phyloP scores from a whole-genome alignment of 2,329 filamentous ascomycete genomes.

The Aspergillus aculeatinus region DNA sequence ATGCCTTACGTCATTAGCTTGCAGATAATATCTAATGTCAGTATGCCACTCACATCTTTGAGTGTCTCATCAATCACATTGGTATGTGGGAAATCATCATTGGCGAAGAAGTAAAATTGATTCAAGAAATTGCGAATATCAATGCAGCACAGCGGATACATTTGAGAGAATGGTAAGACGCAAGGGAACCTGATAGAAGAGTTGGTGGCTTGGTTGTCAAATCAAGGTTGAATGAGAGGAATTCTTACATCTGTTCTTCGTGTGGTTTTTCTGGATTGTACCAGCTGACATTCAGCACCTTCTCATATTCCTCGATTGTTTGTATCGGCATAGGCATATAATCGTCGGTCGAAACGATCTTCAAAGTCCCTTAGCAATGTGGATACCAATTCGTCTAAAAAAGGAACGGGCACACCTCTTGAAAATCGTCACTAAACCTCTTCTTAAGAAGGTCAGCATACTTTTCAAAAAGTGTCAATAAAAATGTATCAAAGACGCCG shows the following conservation, averaged over 20 bases:
- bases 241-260: constrained; percentile 69
- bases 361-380: constrained; percentile 13
- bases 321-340: constrained; percentile 99
- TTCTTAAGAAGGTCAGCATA: constrained; percentile 89
- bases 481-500: constrained; percentile 73
- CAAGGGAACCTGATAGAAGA: constrained; percentile 70
- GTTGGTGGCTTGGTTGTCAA: not conserved
- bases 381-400: not conserved
- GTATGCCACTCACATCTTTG: constrained; percentile 58
- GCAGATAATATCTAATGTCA: not conserved
- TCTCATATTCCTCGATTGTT: constrained; percentile 85
- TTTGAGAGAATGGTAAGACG: constrained; percentile 95
- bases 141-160: constrained; percentile 98
- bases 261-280: constrained; percentile 78
- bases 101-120: constrained; percentile 96
- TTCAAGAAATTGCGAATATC: constrained; percentile 97
- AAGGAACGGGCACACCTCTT: constrained; percentile 60
- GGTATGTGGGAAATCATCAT: constrained; percentile 91
- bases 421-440: constrained; percentile 92
- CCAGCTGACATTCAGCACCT: constrained; percentile 95
- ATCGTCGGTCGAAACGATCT: constrained; percentile 83
- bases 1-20: constrained; percentile 54
- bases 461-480: constrained; percentile 88
- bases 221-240: not conserved
- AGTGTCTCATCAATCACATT: constrained; percentile 88